Conservation (phyloP, 73 alveolate genomes). For the Tetrahymena elliotti region DNA sequence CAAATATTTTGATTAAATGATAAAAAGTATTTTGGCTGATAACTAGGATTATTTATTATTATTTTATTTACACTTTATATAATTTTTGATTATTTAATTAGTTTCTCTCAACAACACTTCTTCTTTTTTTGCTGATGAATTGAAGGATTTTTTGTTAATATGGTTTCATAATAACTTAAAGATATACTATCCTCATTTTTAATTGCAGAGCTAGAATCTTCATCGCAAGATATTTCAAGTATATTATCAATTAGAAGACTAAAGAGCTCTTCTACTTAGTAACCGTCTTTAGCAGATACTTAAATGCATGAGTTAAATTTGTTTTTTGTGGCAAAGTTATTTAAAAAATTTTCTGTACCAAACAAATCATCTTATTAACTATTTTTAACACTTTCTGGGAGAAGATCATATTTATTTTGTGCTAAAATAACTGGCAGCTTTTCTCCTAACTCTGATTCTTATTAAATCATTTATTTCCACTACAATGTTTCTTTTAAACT, state of each 20-base stretch:
- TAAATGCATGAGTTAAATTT: not conserved
- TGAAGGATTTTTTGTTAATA: not conserved
- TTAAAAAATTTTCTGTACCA: not conserved
- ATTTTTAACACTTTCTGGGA: not conserved
- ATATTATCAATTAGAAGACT: not conserved
- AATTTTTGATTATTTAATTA: too few relatives aligned
- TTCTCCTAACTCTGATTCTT: not conserved
- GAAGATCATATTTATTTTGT: not conserved
- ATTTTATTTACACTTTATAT: not conserved
- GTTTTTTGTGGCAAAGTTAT: not conserved
- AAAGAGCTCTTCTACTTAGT: not conserved
- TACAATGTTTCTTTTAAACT: not conserved
- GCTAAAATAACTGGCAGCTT: not conserved
- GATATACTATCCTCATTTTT: not conserved
- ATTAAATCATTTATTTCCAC: not conserved
- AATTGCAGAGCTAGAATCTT: not conserved
- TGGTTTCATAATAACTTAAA: not conserved
- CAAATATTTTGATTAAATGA: not conserved
- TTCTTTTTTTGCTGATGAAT: not conserved
- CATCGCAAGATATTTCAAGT: not conserved
- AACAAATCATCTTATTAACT: not conserved
- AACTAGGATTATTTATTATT: too few relatives aligned
- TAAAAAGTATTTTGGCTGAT: not conserved
- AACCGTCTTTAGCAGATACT: not conserved
- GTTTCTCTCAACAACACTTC: not conserved